Conservation (phyloP, 2,329 filamentous ascomycete genomes). For the Diplodia seriata region DNA sequence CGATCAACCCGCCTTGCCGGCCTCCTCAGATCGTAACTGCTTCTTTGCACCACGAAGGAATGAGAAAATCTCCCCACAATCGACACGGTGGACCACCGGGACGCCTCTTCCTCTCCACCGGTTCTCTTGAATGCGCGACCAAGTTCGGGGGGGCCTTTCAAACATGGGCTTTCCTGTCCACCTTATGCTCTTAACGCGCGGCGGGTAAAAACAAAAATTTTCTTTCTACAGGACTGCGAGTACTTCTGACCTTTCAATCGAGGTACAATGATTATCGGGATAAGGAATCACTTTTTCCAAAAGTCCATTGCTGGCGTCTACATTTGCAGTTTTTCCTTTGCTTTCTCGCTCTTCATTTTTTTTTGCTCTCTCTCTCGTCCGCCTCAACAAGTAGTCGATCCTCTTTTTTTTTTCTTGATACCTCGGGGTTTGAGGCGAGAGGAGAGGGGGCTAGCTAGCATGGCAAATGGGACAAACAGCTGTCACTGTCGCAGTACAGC, state of each 20-base stretch:
- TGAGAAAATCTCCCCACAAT: not conserved
- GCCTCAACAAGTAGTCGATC: conserved; percentile 3
- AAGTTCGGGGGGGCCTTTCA: not conserved
- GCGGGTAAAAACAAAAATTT: not conserved
- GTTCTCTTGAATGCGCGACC: not conserved
- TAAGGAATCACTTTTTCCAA: not conserved
- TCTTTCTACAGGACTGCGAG: conserved; percentile 3
- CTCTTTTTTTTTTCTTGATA: not conserved
- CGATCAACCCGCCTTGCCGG: not conserved
- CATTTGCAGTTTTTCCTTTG: not conserved
- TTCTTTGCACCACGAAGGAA: conserved; percentile 18
- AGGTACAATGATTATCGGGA: conserved; percentile 2
- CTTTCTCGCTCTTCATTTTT: not conserved
- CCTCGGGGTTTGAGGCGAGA: not conserved
- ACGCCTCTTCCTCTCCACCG: not conserved
- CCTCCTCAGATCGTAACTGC: not conserved
- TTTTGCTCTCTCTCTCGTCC: not conserved
- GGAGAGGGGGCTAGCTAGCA: not conserved
- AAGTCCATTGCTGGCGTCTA: conserved; percentile 1
- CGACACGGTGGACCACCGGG: not conserved
- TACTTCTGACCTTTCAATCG: not conserved
- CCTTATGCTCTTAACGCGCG: conserved; percentile 6
- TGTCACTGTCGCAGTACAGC: not conserved
- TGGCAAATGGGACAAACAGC: not conserved
- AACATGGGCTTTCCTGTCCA: not conserved